Base-by-base conservation (phyloP, 495 filamentous ascomycete species). In the Paragyromitra xinjiangensis region DNA sequence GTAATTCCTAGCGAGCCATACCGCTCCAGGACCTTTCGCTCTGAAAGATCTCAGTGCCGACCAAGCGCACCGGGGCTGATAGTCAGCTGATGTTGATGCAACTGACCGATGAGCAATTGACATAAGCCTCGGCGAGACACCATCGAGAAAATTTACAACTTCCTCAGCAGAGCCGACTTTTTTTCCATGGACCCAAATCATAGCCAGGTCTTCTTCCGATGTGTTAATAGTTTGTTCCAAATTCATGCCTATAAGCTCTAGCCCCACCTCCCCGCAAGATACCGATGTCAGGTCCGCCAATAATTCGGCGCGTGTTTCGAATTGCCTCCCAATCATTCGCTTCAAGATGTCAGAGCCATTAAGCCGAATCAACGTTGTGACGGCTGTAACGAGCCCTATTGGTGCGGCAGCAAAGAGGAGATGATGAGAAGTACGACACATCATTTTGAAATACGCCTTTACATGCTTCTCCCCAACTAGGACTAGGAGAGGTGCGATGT, bases 381-480 rank as follows among this genome's bases (percentile, higher is more conserved):
- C 53, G 6, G 77, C 67, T 19, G 77, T 79, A n/a, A 77, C 74
- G 9, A 79, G 73, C 2, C 77, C 77, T 26, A 79, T 79, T 16
- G 74, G 77, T 1, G 74, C 66, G 1, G 77, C n/a, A 8, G 74
- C 77, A 9, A 71, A 79, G 11, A 79, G 74, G 5, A 78, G 63
- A 39, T 78, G 67, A 24, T 79, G 74, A 0, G 77, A 78, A 9
- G 56, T 22, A 7, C 62, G 58, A 26, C 42, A 68, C 77, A 79
- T 78, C 2, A 48, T 78, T 64, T 79, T 79, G 53, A 79, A 79
- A 26, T 79, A 79, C 0, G 65, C 74, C 22, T 79, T 79, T 4
- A 79, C 74, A 9, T 79, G 74, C 29, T 71, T 72, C 22, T 79
- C 77, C 16, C 77, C 77, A 1, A 78, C 77, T 16, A 79, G 67